phyloP scores from a whole-genome alignment of 169 alveolate species.

The Plasmodium sp. region DNA sequence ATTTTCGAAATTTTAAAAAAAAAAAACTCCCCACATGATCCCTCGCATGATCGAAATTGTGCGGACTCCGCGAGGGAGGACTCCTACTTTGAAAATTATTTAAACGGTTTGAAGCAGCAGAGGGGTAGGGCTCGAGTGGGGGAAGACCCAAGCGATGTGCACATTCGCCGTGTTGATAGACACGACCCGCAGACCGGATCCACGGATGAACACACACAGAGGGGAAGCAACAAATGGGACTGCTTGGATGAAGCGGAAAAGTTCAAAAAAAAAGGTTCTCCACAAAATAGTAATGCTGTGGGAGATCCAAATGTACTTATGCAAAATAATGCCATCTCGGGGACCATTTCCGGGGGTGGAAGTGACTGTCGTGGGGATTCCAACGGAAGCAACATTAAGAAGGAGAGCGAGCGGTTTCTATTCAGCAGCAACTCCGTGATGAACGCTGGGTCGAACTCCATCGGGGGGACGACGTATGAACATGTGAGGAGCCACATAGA shows the following conservation, averaged over 20 bases:
- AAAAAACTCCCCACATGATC: background rate
- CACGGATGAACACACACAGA: background rate
- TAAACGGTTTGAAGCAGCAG: background rate
- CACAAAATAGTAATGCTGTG: background rate
- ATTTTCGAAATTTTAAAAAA: slow-evolving; percentile 16
- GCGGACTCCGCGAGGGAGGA: background rate
- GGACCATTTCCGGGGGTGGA: background rate
- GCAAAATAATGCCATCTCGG: background rate
- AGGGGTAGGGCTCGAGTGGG: background rate
- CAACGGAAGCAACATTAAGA: background rate
- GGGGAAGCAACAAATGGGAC: background rate
- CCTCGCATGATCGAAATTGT: background rate
- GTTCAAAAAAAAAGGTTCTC: background rate
- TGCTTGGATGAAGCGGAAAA: background rate
- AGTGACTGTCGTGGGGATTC: background rate
- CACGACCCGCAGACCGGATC: background rate
- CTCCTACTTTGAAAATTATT: background rate
- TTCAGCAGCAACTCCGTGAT: slow-evolving; percentile 25
- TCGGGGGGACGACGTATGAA: background rate
- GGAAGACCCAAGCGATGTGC: background rate
- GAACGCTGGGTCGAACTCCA: background rate
- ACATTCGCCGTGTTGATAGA: background rate
- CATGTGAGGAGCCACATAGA: background rate
- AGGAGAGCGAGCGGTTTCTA: slow-evolving; percentile 38
- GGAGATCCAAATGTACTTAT: background rate